Evolutionary conservation across 306 rosid genomes (phyloP), one percentile per base, ranked within the genome.

Genomic region (Pyrus pyrifolia): DNA sequence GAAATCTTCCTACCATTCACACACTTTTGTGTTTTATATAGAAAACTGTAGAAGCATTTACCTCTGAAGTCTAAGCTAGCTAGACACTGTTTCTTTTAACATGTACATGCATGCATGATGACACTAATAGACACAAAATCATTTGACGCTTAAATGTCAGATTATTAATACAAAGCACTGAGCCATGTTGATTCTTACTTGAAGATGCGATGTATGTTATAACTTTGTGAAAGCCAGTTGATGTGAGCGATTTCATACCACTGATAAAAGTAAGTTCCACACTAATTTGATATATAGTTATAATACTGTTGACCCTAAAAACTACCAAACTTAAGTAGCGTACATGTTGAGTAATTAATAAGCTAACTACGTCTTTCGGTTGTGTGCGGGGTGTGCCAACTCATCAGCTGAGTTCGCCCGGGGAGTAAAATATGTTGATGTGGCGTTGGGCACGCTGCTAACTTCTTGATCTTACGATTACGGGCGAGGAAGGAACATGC

Each of bases 251-350:
- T 49, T 49, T 42, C 18, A 14, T 0, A 17, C 21, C 3, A 49
- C 8, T 45, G 55, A 49, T 49, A 49, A 49, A 49, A 4, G 0
- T 51, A 51, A 51, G 18, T 49, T 49, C 2, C 5, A 15, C 8
- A 49, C 15, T 49, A 14, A 49, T 49, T 49, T 51, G 9, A 51
- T 6, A 18, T 4, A 49, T 18, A 15, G 3, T 15, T 6, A 49
- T 17, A 51, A 17, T 15, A 51, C 0, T 15, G 2, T 38, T 38
- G 42, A 38, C 1, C 2, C 0, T 38, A 38, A 38, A 38, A 38
- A 6, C 0, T 38, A 38, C 10, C 0, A 38, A 38, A 2, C 2
- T 2, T 38, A 38, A 0, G 2, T 38, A 9, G 2, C 9, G 2
- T 38, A 9, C 0, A 35, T 0, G 1, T 0, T 0, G 2, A 35